These are phyloP conservation scores for Inga leiocalycina DNA, from an alignment of 306 rosid species.

Conservation along the genomic window DNA sequence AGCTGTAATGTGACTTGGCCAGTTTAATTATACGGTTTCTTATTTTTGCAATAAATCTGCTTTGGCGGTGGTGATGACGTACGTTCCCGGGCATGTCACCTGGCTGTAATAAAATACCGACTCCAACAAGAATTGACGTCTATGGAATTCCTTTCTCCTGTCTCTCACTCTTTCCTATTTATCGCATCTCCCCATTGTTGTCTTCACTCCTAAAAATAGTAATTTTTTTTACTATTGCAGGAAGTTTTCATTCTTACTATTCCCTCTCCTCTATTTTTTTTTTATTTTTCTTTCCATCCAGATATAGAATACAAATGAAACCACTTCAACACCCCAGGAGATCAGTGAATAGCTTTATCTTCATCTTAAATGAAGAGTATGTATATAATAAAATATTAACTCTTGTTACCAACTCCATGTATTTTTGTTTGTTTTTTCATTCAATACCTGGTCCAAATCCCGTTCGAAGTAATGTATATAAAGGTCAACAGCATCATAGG, in stretches of 20 bases:
- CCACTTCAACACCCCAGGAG: too few relatives aligned
- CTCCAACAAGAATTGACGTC: not conserved
- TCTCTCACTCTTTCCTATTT: not conserved
- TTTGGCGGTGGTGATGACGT: not conserved
- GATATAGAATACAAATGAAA: too few relatives aligned
- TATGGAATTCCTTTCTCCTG: not conserved
- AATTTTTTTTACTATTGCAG: too few relatives aligned
- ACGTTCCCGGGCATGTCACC: not conserved
- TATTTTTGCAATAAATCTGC: not conserved
- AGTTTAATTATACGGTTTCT: not conserved
- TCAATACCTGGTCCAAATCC: not conserved
- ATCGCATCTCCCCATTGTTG: not conserved
- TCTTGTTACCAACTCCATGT: not conserved
- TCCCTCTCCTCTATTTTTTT: too few relatives aligned
- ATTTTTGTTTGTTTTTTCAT: not conserved
- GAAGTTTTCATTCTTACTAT: too few relatives aligned
- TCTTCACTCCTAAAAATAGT: too few relatives aligned
- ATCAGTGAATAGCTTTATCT: too few relatives aligned
- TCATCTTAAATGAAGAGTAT: too few relatives aligned
- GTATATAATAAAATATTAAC: too few relatives aligned
- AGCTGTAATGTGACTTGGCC: not conserved
- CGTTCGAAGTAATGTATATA: not conserved
- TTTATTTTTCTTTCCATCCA: too few relatives aligned
- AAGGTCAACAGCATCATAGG: not conserved
- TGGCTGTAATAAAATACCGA: not conserved